Percentiles rank a stretch among this genome's conserved stretches.
These are phyloP conservation scores for Huntiella abstrusa DNA, from an alignment of 2,329 filamentous ascomycete genomes.

Conservation along the genomic window DNA sequence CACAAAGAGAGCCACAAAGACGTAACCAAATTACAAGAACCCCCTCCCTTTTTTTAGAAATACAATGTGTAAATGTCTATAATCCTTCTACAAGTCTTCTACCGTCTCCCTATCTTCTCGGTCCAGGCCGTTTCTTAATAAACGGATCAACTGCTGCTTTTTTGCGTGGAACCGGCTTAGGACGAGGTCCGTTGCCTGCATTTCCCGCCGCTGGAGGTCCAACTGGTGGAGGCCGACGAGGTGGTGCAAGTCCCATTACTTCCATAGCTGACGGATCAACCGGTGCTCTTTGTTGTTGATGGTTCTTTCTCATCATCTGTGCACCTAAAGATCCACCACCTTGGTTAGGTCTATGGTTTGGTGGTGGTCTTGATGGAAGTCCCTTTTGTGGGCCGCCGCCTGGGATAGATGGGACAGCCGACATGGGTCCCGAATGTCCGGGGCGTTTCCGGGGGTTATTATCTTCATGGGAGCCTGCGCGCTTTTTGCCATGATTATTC, in stretches of 20 bases:
- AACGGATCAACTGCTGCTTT: slow-evolving; percentile 26
- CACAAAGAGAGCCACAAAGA: too few species aligned
- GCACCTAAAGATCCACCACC: background rate
- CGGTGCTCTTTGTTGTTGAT: slow-evolving; percentile 6
- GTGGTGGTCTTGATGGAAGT: background rate
- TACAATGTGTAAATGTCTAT: too few species aligned
- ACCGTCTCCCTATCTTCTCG: slow-evolving; percentile 2
- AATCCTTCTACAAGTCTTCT: too few species aligned
- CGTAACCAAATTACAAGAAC: too few species aligned
- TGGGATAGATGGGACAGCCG: background rate
- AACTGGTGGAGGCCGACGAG: slow-evolving; percentile 22
- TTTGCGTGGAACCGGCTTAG: slow-evolving; percentile 18
- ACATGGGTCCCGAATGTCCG: background rate
- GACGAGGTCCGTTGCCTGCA: background rate
- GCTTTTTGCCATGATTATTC: slow-evolving; percentile 21
- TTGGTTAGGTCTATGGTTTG: background rate
- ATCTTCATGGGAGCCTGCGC: slow-evolving; percentile 23
- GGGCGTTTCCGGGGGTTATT: slow-evolving; percentile 20
- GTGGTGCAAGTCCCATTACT: slow-evolving; percentile 29
- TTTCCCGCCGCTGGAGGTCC: background rate
- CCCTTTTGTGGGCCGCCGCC: background rate
- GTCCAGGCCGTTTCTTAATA: slow-evolving; percentile 21
- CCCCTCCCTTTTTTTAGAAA: too few species aligned
- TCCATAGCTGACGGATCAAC: slow-evolving; percentile 34
- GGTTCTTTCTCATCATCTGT: background rate